Base-by-base conservation (phyloP, 345 rosid species). In the Acer yangbiense region DNA sequence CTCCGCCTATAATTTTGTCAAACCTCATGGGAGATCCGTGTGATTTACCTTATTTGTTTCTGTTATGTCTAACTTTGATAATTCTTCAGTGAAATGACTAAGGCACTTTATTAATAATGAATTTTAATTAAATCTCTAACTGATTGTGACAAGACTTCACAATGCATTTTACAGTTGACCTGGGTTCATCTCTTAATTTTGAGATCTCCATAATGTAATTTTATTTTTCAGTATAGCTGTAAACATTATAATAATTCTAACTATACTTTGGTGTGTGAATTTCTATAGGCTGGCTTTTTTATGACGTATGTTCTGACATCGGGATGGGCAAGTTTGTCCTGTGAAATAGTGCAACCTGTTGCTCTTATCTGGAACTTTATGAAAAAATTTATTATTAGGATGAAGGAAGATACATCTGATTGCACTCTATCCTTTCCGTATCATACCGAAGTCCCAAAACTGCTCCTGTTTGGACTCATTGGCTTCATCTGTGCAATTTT, bases 211-310 rank as follows among this genome's bases (percentile, higher is more conserved):
- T 9, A 74, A 46, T 10, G 16, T 4, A 27, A 55, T 5, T 66
- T 14, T 43, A 35, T 8, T 43, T 25, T 65, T 50, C 63, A 50
- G 2, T 13, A 16, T 50, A 32, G 4, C 62, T 29, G 20, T 13
- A 54, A 66, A 21, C 16, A 21, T 68, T 9, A 68, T 32, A 74
- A 57, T 52, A 70, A 71, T 78, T 72, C 29, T 77, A 73, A 79
- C 50, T 23, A 57, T 73, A 52, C 58, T 60, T 46, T 78, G 35
- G 18, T 75, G 41, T 72, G 73, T 57, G 61, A 63, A n/a, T 70
- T 80, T 77, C 65, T 85, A 85, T 93, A 95, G 98, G 94, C 93
- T 85, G 83, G 88, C 84, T 95, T 95, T 89, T 95, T 95, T 88
- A 92, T 84, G 88, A 94, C 99, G 21, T 93, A 93, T 71, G 89